A percentile compares a stretch with the other conserved stretches of the same genome.
phyloP scores from a whole-genome alignment of 805 yeast species.

The Cyberlindnera galapagoensis region DNA sequence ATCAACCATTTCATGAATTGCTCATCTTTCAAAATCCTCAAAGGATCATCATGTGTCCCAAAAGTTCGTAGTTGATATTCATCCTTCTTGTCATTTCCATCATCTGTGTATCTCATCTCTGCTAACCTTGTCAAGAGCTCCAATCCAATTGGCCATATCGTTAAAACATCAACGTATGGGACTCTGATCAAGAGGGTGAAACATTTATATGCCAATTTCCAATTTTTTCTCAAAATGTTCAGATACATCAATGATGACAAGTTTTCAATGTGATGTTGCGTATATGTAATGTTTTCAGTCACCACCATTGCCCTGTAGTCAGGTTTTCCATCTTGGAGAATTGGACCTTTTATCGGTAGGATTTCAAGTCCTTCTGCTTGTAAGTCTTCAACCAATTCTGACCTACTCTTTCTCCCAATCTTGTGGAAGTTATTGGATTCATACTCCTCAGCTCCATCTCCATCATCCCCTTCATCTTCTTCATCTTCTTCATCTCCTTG shows the following conservation, averaged over 20 bases:
- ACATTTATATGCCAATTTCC: conserved; percentile 49
- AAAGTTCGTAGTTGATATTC: conserved; percentile 11
- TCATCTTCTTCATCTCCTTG: conserved; percentile 1
- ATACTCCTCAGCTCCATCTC: conserved; percentile 1
- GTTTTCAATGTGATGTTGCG: too few relatives aligned
- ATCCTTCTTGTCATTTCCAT: conserved; percentile 1
- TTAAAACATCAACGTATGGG: conserved; percentile 44
- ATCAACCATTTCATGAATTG: conserved; percentile 20
- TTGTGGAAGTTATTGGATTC: conserved; percentile 1
- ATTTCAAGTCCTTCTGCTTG: conserved; percentile 11
- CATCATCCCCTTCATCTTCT: conserved; percentile 14
- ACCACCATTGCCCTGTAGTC: not conserved
- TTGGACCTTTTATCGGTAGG: conserved; percentile 9
- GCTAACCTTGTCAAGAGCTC: conserved; percentile 36
- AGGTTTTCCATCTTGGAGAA: not conserved
- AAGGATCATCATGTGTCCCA: not conserved
- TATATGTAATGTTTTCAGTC: conserved; percentile 5
- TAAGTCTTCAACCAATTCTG: not conserved
- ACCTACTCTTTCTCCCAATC: not conserved
- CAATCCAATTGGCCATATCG: conserved; percentile 59
- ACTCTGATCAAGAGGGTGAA: conserved; percentile 44
- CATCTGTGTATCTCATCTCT: conserved; percentile 9
- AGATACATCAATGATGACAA: conserved; percentile 33
- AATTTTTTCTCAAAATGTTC: conserved; percentile 40
- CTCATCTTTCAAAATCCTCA: conserved; percentile 15